phyloP scores from a whole-genome alignment of 139 green algal species.

The Dunaliella sp. region DNA sequence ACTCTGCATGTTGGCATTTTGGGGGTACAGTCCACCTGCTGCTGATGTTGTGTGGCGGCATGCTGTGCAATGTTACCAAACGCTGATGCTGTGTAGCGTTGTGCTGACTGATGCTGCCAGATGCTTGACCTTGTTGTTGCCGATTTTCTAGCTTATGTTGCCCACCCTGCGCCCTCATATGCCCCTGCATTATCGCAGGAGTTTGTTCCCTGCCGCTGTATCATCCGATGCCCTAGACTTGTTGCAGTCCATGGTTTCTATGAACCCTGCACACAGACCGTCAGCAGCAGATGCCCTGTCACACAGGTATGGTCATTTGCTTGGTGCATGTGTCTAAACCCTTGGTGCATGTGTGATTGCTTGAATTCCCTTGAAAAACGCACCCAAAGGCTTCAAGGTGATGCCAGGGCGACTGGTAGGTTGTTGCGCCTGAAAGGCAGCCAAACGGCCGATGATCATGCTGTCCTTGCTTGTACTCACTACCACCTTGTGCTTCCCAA shows the following conservation, averaged over 20 bases:
- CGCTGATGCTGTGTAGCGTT: background rate
- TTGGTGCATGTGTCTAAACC: too few relatives aligned
- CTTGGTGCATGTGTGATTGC: too few relatives aligned
- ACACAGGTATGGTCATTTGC: conserved; percentile 10
- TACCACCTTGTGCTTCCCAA: background rate
- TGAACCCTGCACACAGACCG: conserved; percentile 42
- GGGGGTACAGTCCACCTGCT: background rate
- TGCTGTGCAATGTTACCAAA: background rate
- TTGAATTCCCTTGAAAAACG: too few relatives aligned
- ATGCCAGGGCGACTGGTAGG: background rate
- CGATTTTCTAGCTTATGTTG: conserved; percentile 60
- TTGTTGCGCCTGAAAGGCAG: background rate
- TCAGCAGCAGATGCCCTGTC: conserved; percentile 16
- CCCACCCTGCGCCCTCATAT: background rate
- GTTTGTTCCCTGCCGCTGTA: background rate
- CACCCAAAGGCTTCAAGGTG: background rate
- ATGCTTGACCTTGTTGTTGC: conserved; percentile 44
- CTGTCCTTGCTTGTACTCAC: background rate
- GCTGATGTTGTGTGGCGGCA: background rate
- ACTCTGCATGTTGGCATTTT: background rate
- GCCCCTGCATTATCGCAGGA: background rate
- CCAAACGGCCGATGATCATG: background rate
- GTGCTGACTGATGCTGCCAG: background rate
- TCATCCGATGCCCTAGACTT: conserved; percentile 65
- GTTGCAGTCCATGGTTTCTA: conserved; percentile 40